Evolutionary conservation across 495 filamentous ascomycete species (phyloP).

Genomic region (Haplographium delicatum): DNA sequence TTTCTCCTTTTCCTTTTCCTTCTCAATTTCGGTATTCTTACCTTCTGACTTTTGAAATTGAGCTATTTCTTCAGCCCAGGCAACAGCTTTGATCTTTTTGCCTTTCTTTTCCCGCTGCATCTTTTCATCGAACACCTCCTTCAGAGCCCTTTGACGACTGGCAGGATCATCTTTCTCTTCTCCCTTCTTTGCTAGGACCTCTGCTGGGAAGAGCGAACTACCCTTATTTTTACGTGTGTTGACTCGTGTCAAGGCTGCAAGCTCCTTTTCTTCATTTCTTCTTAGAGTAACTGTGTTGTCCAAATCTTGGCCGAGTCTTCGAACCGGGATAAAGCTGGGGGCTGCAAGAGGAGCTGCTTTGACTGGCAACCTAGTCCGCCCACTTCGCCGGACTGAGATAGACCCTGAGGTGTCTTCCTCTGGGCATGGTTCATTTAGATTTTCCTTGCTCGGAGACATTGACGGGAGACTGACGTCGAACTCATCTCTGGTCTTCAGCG

Average conservation of each 20-base stretch:
- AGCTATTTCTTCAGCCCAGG: conserved; percentile 26
- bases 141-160: conserved; percentile 12
- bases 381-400: conserved; percentile 20
- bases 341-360: conserved; percentile 16
- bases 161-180: conserved; percentile 24
- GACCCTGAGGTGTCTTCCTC: conserved; percentile 15
- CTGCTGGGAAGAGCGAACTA: conserved; percentile 27
- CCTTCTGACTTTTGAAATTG: conserved; percentile 18
- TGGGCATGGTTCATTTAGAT: neutral
- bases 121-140: conserved; percentile 25
- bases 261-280: conserved; percentile 43
- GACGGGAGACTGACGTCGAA: conserved; percentile 18
- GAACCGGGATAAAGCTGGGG: conserved; percentile 25
- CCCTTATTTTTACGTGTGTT: conserved; percentile 56
- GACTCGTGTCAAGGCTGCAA: conserved; percentile 38
- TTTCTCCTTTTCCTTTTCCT: conserved; percentile 9
- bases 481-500: conserved; percentile 13
- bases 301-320: conserved; percentile 24
- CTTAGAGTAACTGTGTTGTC: conserved; percentile 30
- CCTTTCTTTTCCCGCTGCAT: conserved; percentile 6
- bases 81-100: conserved; percentile 20
- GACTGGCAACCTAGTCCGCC: conserved; percentile 25
- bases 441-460: conserved; percentile 16
- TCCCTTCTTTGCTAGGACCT: conserved; percentile 30
- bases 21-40: neutral